A percentile compares a stretch with the other conserved stretches of the same genome.
phyloP scores from a whole-genome alignment of 2,329 filamentous ascomycete species.

The Orbilia brochopaga region DNA sequence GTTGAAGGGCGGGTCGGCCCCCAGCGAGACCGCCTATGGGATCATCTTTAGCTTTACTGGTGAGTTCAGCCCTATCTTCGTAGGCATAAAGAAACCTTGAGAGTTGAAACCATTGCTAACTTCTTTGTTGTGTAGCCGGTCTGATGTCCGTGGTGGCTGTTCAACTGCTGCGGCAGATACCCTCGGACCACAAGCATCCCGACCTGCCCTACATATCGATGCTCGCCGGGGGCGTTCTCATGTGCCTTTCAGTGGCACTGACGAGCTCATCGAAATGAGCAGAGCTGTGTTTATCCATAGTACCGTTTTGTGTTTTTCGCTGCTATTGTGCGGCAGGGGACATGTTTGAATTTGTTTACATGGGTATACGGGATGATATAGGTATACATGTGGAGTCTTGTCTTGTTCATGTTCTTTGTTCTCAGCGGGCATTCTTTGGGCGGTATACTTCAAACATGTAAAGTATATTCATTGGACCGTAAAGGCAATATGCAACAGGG shows the following conservation, averaged over 20 bases:
- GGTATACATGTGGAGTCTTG: neutral
- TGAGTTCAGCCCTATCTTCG: conserved; percentile 39
- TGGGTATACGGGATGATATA: neutral
- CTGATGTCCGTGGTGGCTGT: conserved; percentile 95
- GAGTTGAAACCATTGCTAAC: neutral
- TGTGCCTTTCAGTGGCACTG: conserved; percentile 46
- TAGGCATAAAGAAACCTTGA: neutral
- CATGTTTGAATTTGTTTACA: neutral
- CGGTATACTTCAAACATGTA: too few relatives aligned
- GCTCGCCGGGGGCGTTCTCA: conserved; percentile 32
- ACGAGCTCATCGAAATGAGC: conserved; percentile 30
- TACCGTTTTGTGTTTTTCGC: too few relatives aligned
- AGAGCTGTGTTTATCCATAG: too few relatives aligned
- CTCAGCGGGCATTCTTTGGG: too few relatives aligned
- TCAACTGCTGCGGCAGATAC: conserved; percentile 78
- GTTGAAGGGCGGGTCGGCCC: conserved; percentile 69
- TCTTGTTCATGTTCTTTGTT: neutral
- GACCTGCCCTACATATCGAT: conserved; percentile 47
- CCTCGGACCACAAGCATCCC: conserved; percentile 64
- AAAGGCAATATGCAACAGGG: too few relatives aligned
- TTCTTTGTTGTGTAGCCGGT: conserved; percentile 64
- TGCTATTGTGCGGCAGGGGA: conserved; percentile 6
- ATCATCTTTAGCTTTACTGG: conserved; percentile 81
- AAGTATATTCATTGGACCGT: too few relatives aligned
- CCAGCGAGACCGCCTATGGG: conserved; percentile 71